phyloP scores from a whole-genome alignment of 768 basidiomycete genomes.

The Mycena crocata region DNA sequence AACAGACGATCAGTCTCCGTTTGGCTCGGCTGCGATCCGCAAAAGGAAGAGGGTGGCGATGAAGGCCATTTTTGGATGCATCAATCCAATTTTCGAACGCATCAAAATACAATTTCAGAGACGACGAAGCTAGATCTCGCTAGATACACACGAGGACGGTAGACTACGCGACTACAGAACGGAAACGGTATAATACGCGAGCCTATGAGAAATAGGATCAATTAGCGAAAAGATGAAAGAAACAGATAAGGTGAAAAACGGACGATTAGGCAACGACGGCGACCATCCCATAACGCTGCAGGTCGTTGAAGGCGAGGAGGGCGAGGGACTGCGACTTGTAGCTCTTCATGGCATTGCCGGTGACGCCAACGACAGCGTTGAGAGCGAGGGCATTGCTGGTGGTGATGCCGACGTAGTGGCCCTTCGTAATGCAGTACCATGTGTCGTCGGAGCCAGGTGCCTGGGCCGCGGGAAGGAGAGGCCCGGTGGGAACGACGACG shows the following conservation, averaged over 20 bases:
- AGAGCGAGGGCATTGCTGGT: not conserved
- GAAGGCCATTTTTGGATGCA: too few relatives aligned
- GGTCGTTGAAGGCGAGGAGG: not conserved
- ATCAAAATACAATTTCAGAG: too few relatives aligned
- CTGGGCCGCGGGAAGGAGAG: not conserved
- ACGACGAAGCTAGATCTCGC: too few relatives aligned
- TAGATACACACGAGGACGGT: too few relatives aligned
- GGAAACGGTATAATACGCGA: too few relatives aligned
- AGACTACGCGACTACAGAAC: too few relatives aligned
- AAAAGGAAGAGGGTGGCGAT: too few relatives aligned
- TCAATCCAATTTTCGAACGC: too few relatives aligned
- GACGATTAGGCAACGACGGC: not conserved
- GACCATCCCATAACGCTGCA: not conserved
- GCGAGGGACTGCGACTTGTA: not conserved
- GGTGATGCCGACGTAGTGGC: conserved; percentile 16
- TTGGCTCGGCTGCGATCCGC: too few relatives aligned
- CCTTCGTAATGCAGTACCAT: conserved; percentile 16
- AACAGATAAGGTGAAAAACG: not conserved
- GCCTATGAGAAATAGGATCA: too few relatives aligned
- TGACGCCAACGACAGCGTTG: not conserved
- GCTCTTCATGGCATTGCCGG: not conserved
- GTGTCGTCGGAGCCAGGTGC: not conserved
- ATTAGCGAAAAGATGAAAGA: too few relatives aligned
- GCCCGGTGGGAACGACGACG: not conserved
- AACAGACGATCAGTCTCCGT: too few relatives aligned